Conservation (phyloP, 225 moss, liverwort and hornwort genomes). For the Climacium dendroides region DNA sequence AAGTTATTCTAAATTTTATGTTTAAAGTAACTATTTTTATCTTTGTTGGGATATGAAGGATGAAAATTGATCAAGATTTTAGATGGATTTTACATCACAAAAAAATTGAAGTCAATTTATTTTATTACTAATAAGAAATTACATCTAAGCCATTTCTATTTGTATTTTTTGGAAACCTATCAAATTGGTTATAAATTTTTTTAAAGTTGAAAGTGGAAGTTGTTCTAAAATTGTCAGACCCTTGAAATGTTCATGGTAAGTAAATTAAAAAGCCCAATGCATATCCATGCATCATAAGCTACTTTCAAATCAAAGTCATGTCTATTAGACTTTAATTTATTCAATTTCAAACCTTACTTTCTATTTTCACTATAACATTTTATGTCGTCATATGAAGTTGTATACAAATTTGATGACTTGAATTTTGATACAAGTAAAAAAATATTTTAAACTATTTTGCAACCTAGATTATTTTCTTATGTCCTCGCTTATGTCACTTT, state of each 20-base stretch:
- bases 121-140: background rate
- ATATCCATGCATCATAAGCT: background rate
- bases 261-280: background rate
- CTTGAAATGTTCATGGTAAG: background rate
- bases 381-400: background rate
- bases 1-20: background rate
- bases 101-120: background rate
- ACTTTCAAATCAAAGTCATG: background rate
- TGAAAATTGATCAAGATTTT: background rate
- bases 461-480: background rate
- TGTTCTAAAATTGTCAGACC: too few relatives aligned
- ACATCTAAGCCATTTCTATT: background rate
- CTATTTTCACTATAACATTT: background rate
- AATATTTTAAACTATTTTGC: background rate
- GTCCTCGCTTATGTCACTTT: background rate
- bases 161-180: background rate
- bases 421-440: background rate
- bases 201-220: background rate
- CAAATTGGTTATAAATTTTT: background rate
- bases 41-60: background rate
- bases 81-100: background rate
- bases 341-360: too few relatives aligned
- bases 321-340: background rate
- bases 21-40: background rate
- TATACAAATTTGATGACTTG: background rate